Base-by-base conservation (phyloP, 345 rosid genomes). In the Tarenaya hassleriana region DNA sequence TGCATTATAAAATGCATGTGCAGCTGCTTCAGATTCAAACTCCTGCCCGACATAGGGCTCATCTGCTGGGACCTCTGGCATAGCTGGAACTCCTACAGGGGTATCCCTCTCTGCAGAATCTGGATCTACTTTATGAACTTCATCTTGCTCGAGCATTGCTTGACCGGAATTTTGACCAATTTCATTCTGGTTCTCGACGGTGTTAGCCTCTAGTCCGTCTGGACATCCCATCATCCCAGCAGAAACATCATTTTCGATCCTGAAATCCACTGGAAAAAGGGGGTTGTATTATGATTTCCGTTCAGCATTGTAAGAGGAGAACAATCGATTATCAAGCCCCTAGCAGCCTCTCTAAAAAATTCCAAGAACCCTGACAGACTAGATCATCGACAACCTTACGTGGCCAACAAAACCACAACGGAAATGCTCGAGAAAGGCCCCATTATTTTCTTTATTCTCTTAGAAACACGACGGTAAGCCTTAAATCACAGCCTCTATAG, bases 1-100 rank as follows among this genome's bases (percentile, higher is more conserved):
- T 43, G 88, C 52, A 46, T 88, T 88, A 59, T 92, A 92, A 72
- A 92, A 85, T 42, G 88, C 94, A 54, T 85, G 97, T 0, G 91
- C 98, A 0, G 94, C 94, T 52, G 86, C 83, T 72, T 88, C 98
- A 5, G 98, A 79, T 10, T 92, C 97, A 54, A 92, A 92, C 47
- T 92, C 97, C 62, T 76, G 94, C 10, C 98, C 98, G 39, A 81
- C 71, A 32, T 51, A 83, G 8, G 95, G 98, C 73, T 88, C 97
- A 50, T 75, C 90, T n/a, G 53, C 58, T 16, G 66, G 65, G 56
- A 50, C 73, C 62, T 55, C 55, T 0, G 69, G 20, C 35, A 67
- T 56, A 33, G 64, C 53, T 8, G 76, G 71, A 54, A 74, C 52
- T 16, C 47, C 64, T 13, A 58, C 58, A 8, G 76, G 71, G 29